Conservation (phyloP, 371 early-diverging fungal species). For the Choanephora cucurbitarum region DNA sequence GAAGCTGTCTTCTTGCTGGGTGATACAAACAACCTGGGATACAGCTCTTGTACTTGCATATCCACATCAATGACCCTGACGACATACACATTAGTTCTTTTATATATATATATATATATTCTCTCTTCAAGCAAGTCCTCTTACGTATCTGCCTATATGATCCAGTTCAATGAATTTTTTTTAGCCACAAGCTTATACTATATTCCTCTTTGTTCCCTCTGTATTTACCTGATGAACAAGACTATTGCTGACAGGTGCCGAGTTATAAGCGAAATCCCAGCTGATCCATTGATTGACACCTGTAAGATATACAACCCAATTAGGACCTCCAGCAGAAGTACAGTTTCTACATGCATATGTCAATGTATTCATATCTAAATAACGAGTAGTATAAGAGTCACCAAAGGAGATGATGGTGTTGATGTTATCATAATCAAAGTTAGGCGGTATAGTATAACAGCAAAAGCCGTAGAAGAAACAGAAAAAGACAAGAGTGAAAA, state of each 20-base stretch:
- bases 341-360: constrained; percentile 33
- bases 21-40: constrained; percentile 23
- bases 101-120: not conserved
- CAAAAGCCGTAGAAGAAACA: not conserved
- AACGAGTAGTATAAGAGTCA: constrained; percentile 43
- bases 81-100: not conserved
- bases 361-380: constrained; percentile 27
- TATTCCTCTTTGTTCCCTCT: too few species aligned
- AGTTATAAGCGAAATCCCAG: constrained; percentile 45
- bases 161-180: too few species aligned
- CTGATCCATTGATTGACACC: constrained; percentile 22
- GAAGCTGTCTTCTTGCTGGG: constrained; percentile 4
- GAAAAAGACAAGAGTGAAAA: constrained; percentile 3
- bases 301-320: constrained; percentile 43
- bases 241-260: constrained; percentile 34
- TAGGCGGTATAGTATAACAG: not conserved
- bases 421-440: constrained; percentile 19
- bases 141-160: not conserved
- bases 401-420: constrained; percentile 41
- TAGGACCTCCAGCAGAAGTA: constrained; percentile 43
- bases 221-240: constrained; percentile 32
- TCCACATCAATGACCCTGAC: constrained; percentile 35
- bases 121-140: not conserved
- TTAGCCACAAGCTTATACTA: too few species aligned
- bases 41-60: constrained; percentile 32